Evolutionary conservation across 257 asterid genomes (phyloP).

Genomic region (Solanum chilense): DNA sequence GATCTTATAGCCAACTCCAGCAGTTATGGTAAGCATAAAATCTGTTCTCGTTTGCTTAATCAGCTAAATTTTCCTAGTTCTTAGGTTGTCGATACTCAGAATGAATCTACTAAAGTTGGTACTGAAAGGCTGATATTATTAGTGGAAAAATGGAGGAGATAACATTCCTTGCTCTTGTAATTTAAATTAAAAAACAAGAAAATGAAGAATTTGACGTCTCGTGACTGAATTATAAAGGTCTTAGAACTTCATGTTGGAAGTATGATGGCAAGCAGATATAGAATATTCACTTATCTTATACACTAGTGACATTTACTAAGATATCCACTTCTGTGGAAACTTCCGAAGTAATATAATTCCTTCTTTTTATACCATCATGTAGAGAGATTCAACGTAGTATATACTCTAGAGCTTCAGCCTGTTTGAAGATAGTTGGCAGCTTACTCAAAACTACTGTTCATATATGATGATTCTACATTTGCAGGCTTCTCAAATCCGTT

Average conservation of each 20-base stretch:
- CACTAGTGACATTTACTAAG: background rate
- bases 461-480: background rate
- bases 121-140: background rate
- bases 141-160: background rate
- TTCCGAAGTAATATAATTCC: background rate
- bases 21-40: constrained; percentile 35
- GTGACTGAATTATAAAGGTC: background rate
- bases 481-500: constrained; percentile 58
- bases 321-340: background rate
- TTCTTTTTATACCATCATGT: background rate
- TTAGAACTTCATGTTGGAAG: background rate
- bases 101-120: background rate
- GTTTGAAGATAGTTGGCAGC: background rate
- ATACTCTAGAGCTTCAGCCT: background rate
- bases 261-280: background rate
- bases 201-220: background rate
- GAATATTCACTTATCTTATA: background rate
- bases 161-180: background rate
- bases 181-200: background rate
- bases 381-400: background rate
- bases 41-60: background rate
- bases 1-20: constrained; percentile 69
- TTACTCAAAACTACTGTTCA: background rate
- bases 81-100: background rate
- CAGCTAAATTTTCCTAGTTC: background rate